Evolutionary conservation across 2,329 filamentous ascomycete genomes (phyloP).

Genomic region (Teratosphaeria pseudoeucalypti): DNA sequence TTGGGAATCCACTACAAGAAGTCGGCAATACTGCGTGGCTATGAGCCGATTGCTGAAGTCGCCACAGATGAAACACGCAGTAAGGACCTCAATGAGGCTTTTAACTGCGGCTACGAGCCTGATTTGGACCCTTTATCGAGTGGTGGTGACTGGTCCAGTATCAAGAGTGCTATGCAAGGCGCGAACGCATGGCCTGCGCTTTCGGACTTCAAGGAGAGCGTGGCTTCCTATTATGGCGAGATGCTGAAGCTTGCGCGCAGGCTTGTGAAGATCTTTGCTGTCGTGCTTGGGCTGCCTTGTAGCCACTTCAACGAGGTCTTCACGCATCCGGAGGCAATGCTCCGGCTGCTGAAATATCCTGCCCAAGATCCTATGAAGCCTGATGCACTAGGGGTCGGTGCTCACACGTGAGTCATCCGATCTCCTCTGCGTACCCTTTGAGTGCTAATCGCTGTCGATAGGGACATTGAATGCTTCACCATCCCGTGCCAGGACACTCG

Average conservation of each 20-base stretch:
- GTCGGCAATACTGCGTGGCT: constrained; percentile 54
- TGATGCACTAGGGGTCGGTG: constrained; percentile 26
- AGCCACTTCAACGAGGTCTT: constrained; percentile 29
- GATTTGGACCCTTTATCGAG: constrained; percentile 9
- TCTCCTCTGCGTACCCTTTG: neutral
- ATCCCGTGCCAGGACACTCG: constrained; percentile 12
- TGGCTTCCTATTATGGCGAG: constrained; percentile 28
- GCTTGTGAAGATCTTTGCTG: constrained; percentile 29
- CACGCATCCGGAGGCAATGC: constrained; percentile 29
- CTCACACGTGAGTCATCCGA: constrained; percentile 15
- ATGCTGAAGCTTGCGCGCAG: constrained; percentile 28
- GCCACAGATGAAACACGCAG: constrained; percentile 47
- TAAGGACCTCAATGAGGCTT: constrained; percentile 37
- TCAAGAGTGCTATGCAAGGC: constrained; percentile 9
- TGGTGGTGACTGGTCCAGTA: neutral
- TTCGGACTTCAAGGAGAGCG: constrained; percentile 25
- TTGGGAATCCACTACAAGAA: constrained; percentile 53
- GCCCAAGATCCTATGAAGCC: constrained; percentile 12
- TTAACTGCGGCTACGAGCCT: constrained; percentile 17
- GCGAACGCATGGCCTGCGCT: constrained; percentile 16
- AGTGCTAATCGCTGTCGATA: neutral
- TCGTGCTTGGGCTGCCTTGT: constrained; percentile 27
- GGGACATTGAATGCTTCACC: constrained; percentile 18
- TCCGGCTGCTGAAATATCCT: constrained; percentile 31
- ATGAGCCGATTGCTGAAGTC: constrained; percentile 62